Percentiles rank a stretch among this genome's conserved stretches.
Evolutionary conservation across 768 basidiomycete species (phyloP).

Genomic region (Calocybe gangraenosa): DNA sequence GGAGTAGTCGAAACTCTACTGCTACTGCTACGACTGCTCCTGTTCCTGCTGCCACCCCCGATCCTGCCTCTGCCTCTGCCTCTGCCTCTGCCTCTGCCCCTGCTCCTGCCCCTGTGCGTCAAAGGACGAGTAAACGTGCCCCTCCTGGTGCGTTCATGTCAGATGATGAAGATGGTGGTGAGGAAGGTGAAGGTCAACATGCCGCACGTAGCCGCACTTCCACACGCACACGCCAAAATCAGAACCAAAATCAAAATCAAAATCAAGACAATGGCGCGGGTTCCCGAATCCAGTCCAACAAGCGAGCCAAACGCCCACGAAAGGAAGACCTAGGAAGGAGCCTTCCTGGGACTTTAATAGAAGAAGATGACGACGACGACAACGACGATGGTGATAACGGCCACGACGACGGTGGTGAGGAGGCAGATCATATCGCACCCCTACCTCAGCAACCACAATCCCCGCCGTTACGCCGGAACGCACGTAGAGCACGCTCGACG

Average conservation of each 20-base stretch:
- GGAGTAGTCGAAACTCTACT: not conserved
- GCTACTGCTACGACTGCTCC: not conserved
- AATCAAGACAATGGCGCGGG: not conserved
- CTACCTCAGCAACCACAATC: slow-evolving; percentile 22
- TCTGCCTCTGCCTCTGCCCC: not conserved
- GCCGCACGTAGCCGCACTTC: slow-evolving; percentile 1
- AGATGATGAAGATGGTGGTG: slow-evolving; percentile 34
- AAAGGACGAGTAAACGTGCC: slow-evolving; percentile 22
- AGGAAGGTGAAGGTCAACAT: slow-evolving; percentile 22
- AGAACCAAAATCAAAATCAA: not conserved
- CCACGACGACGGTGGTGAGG: slow-evolving; percentile 22
- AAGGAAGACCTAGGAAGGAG: slow-evolving; percentile 19
- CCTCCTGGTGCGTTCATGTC: slow-evolving; percentile 44
- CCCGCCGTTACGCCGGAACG: slow-evolving; percentile 19
- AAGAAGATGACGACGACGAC: slow-evolving; percentile 30
- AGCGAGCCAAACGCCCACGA: not conserved
- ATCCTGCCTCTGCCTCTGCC: not conserved
- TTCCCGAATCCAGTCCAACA: not conserved
- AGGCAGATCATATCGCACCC: slow-evolving; percentile 23
- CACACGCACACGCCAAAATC: not conserved
- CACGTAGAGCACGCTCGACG: slow-evolving; percentile 25
- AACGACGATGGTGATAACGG: slow-evolving; percentile 23
- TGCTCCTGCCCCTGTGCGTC: not conserved
- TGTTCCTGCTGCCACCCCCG: no score
- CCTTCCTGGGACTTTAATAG: slow-evolving; percentile 41